Percentiles rank a stretch among this genome's conserved stretches.
These are phyloP conservation scores for Pleochaeta shiraiana DNA, from an alignment of 2,329 filamentous ascomycete genomes.

Conservation along the genomic window DNA sequence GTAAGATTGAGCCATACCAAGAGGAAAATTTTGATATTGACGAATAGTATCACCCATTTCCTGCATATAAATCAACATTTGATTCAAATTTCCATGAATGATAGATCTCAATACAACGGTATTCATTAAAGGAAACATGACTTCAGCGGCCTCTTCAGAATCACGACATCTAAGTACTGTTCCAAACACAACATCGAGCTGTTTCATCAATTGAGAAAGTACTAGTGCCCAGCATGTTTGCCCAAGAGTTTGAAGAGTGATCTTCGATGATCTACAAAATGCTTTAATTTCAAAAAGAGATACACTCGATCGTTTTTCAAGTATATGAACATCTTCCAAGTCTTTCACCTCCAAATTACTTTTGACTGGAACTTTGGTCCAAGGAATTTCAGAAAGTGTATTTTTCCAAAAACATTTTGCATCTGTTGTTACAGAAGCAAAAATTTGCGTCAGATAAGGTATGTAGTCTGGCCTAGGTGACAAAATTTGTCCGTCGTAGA, in stretches of 20 bases:
- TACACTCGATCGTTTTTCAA: conserved; percentile 25
- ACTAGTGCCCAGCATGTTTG: conserved; percentile 57
- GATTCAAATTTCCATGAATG: conserved; percentile 40
- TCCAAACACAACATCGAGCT: conserved; percentile 62
- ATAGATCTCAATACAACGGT: conserved; percentile 56
- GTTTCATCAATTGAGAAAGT: conserved; percentile 37
- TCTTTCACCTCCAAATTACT: conserved; percentile 4
- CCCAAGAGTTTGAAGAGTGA: conserved; percentile 58
- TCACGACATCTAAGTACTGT: conserved; percentile 73
- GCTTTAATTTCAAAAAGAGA: conserved; percentile 22
- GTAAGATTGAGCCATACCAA: conserved; percentile 43
- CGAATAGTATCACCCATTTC: conserved; percentile 41
- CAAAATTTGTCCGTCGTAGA: conserved; percentile 32
- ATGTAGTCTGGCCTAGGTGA: conserved; percentile 26
- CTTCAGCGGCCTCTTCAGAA: conserved; percentile 37
- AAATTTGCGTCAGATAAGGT: conserved; percentile 27
- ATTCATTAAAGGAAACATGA: conserved; percentile 85
- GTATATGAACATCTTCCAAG: conserved; percentile 18
- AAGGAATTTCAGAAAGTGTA: conserved; percentile 32
- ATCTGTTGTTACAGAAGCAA: conserved; percentile 21
- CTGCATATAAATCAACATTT: conserved; percentile 55
- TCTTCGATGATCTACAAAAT: conserved; percentile 41
- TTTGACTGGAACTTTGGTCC: conserved; percentile 21
- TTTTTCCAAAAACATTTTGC: conserved; percentile 48
- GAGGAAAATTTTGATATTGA: conserved; percentile 55